Percentiles rank a stretch among this genome's conserved stretches.
phyloP scores from a whole-genome alignment of 305 asterid genomes.

The Andrographis paniculata region DNA sequence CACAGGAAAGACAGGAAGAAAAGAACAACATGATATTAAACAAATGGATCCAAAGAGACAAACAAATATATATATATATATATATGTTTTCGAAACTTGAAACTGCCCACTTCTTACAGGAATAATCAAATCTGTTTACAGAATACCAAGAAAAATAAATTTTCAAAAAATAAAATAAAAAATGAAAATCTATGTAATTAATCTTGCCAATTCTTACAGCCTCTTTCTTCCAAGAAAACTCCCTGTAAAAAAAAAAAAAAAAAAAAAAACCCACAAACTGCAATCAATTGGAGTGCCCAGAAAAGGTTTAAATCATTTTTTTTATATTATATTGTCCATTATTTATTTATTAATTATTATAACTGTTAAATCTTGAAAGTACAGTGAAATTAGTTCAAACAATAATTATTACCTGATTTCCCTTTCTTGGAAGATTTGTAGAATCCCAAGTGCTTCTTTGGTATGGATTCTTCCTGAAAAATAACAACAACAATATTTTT shows the following conservation, averaged over 20 bases:
- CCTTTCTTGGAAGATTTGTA: background rate
- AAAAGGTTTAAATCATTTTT: no score
- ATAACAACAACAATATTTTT: background rate
- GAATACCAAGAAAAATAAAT: background rate
- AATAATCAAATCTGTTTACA: background rate
- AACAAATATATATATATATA: background rate
- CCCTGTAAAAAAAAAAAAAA: background rate
- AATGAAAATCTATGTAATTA: background rate
- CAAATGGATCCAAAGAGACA: background rate
- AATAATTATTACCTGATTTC: background rate
- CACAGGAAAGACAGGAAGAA: background rate
- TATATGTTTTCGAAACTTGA: background rate
- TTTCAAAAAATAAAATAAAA: background rate
- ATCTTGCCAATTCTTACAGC: background rate
- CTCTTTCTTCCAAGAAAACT: background rate
- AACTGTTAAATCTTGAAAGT: no score
- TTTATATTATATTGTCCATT: no score
- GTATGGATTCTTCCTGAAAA: background rate
- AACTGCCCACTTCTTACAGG: no score
- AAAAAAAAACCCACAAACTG: background rate
- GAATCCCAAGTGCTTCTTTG: background rate
- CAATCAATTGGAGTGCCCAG: background rate
- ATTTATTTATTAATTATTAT: no score
- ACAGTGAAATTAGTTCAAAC: background rate
- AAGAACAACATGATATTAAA: slow-evolving; percentile 6